A percentile compares a stretch with the other conserved stretches of the same genome.
phyloP scores from a whole-genome alignment of 768 basidiomycete genomes.

The Kwoniella dejecticola region DNA sequence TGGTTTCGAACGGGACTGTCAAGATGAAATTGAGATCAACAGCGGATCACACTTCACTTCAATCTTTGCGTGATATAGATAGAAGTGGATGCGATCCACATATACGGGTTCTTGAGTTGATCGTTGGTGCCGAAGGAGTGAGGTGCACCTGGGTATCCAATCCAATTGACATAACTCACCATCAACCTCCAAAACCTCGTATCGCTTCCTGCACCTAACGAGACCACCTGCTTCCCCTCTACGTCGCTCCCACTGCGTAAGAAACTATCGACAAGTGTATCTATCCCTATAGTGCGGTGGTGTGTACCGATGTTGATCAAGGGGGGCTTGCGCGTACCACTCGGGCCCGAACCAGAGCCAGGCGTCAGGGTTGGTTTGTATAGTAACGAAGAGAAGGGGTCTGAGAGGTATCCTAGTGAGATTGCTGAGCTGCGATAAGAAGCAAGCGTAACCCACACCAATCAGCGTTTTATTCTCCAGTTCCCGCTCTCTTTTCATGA shows the following conservation, averaged over 20 bases:
- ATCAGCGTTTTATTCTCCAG: no score
- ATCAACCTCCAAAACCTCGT: slow-evolving; percentile 89
- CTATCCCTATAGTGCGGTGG: slow-evolving; percentile 77
- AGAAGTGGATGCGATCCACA: no score
- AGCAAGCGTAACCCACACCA: neutral
- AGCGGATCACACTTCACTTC: neutral
- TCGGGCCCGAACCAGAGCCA: slow-evolving; percentile 55
- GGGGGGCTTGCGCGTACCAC: slow-evolving; percentile 61
- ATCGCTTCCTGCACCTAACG: slow-evolving; percentile 92
- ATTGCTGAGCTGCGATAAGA: slow-evolving; percentile 65
- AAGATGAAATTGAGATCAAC: neutral
- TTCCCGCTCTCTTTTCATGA: no score
- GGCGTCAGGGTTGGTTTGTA: slow-evolving; percentile 64
- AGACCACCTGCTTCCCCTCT: slow-evolving; percentile 70
- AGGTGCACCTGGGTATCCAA: no score
- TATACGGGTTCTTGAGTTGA: neutral
- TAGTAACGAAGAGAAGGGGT: slow-evolving; percentile 71
- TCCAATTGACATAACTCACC: slow-evolving; percentile 60
- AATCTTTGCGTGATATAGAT: slow-evolving; percentile 22
- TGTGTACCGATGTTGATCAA: slow-evolving; percentile 95
- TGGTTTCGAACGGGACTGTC: slow-evolving; percentile 64
- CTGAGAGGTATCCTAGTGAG: slow-evolving; percentile 73
- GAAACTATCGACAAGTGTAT: slow-evolving; percentile 71
- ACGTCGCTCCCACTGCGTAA: slow-evolving; percentile 50
- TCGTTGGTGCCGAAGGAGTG: no score